Evolutionary conservation across 345 rosid species (phyloP).

Genomic region (Hirschfeldia incana): DNA sequence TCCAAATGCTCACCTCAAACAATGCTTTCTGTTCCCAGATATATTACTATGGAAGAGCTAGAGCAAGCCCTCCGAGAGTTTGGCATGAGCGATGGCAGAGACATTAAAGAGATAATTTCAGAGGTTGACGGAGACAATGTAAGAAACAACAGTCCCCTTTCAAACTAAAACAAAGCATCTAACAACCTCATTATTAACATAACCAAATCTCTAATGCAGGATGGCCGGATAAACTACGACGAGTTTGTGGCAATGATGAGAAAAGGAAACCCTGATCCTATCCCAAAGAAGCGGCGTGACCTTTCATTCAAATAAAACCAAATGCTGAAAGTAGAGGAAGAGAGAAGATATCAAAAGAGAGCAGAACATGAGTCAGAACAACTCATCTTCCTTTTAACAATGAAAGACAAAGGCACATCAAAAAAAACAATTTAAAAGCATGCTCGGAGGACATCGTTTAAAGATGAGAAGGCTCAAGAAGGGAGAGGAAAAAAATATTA

Average conservation of each 20-base stretch:
- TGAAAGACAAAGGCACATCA: slow-evolving; percentile 11
- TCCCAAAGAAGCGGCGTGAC: slow-evolving; percentile 88
- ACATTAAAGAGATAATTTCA: slow-evolving; percentile 55
- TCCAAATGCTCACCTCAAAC: background rate
- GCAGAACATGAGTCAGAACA: background rate
- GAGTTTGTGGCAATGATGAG: slow-evolving; percentile 98
- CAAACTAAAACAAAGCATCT: slow-evolving; percentile 8
- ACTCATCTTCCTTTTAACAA: background rate
- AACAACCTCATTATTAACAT: background rate
- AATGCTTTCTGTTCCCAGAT: slow-evolving; percentile 37
- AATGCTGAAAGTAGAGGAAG: slow-evolving; percentile 26
- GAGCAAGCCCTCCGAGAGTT: slow-evolving; percentile 60
- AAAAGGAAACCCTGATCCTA: slow-evolving; percentile 84
- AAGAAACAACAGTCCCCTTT: slow-evolving; percentile 34
- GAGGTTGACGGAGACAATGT: slow-evolving; percentile 64
- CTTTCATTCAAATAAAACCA: slow-evolving; percentile 38
- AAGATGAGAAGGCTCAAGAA: slow-evolving; percentile 26
- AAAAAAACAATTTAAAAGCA: background rate
- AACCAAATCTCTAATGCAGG: slow-evolving; percentile 46
- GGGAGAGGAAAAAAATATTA: background rate
- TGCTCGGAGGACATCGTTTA: slow-evolving; percentile 21
- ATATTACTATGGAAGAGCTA: slow-evolving; percentile 61
- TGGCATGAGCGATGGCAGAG: slow-evolving; percentile 61
- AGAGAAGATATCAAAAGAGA: slow-evolving; percentile 7
- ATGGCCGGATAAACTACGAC: slow-evolving; percentile 86